Evolutionary conservation across 2,329 filamentous ascomycete genomes (phyloP).

Genomic region (Nemania diffusa): DNA sequence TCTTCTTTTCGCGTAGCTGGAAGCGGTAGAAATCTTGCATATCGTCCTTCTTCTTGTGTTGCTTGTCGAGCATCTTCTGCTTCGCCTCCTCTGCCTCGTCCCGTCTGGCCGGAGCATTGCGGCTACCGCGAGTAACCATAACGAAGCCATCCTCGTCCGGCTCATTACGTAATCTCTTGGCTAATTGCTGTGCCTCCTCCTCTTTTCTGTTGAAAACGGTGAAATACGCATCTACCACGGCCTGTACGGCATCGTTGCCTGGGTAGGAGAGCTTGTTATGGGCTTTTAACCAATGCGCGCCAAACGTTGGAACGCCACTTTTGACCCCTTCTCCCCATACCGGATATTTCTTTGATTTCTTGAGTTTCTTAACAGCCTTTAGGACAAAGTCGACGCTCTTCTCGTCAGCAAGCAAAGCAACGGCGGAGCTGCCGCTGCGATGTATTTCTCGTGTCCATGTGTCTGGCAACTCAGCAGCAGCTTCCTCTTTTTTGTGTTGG

Average conservation of each 20-base stretch:
- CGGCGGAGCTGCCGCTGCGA: conserved; percentile 78
- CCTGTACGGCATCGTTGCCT: conserved; percentile 71
- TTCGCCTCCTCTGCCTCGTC: conserved; percentile 73
- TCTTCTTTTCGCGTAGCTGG: conserved; percentile 82
- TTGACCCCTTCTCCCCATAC: conserved; percentile 74
- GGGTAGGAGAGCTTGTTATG: conserved; percentile 81
- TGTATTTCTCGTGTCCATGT: conserved; percentile 79
- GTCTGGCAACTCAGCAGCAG: conserved; percentile 71
- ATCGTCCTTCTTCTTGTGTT: conserved; percentile 70
- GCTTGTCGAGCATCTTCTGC: conserved; percentile 70
- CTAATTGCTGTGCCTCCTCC: conserved; percentile 70
- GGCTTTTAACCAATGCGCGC: conserved; percentile 65
- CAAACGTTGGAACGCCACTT: conserved; percentile 67
- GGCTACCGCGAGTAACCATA: conserved; percentile 84
- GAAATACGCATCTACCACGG: conserved; percentile 86
- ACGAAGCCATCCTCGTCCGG: conserved; percentile 97
- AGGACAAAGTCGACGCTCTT: conserved; percentile 79
- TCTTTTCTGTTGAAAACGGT: conserved; percentile 78
- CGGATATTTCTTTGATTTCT: conserved; percentile 69
- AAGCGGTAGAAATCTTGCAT: conserved; percentile 84
- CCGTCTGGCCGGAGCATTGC: conserved; percentile 76
- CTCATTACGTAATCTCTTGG: conserved; percentile 74
- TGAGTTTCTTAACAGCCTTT: conserved; percentile 75
- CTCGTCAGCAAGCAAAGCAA: conserved; percentile 85
- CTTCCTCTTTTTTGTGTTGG: conserved; percentile 63